A percentile compares a stretch with the other conserved stretches of the same genome.
phyloP scores from a whole-genome alignment of 2,329 filamentous ascomycete genomes.

The Aspergillus felis region DNA sequence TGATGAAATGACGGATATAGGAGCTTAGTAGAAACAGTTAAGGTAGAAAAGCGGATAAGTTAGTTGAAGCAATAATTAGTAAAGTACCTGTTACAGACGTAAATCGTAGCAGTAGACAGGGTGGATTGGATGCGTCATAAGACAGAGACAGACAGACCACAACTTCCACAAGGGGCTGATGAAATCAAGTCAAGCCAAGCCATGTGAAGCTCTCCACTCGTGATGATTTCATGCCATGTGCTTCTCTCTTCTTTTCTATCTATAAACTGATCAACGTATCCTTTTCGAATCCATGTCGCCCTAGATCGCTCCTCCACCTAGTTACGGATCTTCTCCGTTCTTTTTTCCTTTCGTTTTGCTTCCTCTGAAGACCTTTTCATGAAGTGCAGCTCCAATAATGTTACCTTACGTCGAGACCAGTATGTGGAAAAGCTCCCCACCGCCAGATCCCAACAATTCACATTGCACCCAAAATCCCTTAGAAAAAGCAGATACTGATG shows the following conservation, averaged over 20 bases:
- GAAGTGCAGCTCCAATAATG: conserved; percentile 42
- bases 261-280: neutral
- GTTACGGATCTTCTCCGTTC: neutral
- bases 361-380: neutral
- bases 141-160: too few relatives aligned
- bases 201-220: conserved; percentile 1
- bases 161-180: too few relatives aligned
- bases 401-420: conserved; percentile 61
- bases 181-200: conserved; percentile 2
- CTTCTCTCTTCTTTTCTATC: conserved; percentile 6
- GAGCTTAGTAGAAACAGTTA: neutral
- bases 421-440: conserved; percentile 28
- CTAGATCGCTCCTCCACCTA: conserved; percentile 1
- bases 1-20: neutral
- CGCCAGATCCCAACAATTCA: conserved; percentile 1
- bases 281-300: conserved; percentile 2
- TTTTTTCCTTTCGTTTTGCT: conserved; percentile 5
- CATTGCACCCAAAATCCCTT: conserved; percentile 9
- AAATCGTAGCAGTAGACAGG: neutral
- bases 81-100: neutral
- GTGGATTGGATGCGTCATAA: neutral
- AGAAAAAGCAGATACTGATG: conserved; percentile 5
- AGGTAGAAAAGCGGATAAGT: neutral
- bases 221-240: conserved; percentile 6
- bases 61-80: neutral